phyloP scores from a whole-genome alignment of 805 yeast species.

The Yarrowia sp. region DNA sequence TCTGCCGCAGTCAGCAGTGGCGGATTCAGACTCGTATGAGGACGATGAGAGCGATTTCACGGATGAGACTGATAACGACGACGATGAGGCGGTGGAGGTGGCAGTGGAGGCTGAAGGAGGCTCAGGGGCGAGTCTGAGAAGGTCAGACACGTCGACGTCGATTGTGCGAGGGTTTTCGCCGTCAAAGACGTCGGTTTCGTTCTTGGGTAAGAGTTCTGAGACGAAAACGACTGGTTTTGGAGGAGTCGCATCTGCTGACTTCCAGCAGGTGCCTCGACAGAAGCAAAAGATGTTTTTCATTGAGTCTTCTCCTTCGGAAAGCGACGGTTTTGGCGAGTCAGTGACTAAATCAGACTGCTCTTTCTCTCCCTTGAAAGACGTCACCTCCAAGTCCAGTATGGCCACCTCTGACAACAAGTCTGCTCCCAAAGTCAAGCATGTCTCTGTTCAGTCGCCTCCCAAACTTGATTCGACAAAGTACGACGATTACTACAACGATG shows the following conservation, averaged over 20 bases:
- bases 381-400: neutral
- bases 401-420: neutral
- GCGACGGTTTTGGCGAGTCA: slow-evolving; percentile 34
- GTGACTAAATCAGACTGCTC: slow-evolving; percentile 13
- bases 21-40: slow-evolving; percentile 3
- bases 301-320: slow-evolving; percentile 42
- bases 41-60: slow-evolving; percentile 21
- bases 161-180: slow-evolving; percentile 44
- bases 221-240: neutral
- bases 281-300: slow-evolving; percentile 42
- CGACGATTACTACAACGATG: slow-evolving; percentile 35
- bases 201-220: slow-evolving; percentile 7
- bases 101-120: neutral
- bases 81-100: neutral
- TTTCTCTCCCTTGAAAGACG: neutral
- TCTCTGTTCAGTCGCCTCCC: slow-evolving; percentile 7
- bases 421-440: neutral
- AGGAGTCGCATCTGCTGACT: neutral
- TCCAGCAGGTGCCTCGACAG: slow-evolving; percentile 31
- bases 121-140: slow-evolving; percentile 14
- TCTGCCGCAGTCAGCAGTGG: neutral
- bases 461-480: slow-evolving; percentile 21
- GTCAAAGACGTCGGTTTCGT: slow-evolving; percentile 39
- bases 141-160: slow-evolving; percentile 38
- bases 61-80: slow-evolving; percentile 17